A percentile compares a stretch with the other conserved stretches of the same genome.
These are phyloP conservation scores for Lathyrus sativus DNA, from an alignment of 306 rosid genomes.

Conservation along the genomic window DNA sequence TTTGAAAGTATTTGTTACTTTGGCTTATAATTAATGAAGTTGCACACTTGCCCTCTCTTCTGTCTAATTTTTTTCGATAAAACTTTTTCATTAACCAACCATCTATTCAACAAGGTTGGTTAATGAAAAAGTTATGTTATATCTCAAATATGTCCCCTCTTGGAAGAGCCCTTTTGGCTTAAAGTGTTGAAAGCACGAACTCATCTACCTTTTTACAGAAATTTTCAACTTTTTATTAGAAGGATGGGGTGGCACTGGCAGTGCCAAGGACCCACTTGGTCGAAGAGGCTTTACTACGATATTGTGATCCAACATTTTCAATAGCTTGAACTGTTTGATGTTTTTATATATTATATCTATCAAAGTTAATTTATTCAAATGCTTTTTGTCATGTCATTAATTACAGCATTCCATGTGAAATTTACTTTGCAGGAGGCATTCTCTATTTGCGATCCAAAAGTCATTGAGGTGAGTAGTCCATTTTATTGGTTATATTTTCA, in stretches of 20 bases:
- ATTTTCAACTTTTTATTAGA: neutral
- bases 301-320: neutral
- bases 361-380: neutral
- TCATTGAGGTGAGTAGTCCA: conserved; percentile 69
- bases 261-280: neutral
- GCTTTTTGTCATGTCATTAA: conserved; percentile 7
- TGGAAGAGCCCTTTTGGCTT: neutral
- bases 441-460: conserved; percentile 79
- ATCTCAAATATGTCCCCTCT: neutral
- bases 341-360: neutral
- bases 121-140: neutral
- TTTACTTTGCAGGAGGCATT: conserved; percentile 72
- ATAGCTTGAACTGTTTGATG: conserved; percentile 21
- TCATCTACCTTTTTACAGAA: neutral
- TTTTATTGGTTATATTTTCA: conserved; percentile 14
- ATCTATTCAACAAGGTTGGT: neutral
- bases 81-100: neutral
- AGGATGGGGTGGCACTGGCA: neutral
- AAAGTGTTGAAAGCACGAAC: neutral
- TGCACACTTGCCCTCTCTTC: conserved; percentile 2
- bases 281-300: neutral
- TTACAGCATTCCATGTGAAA: conserved; percentile 2
- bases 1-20: neutral
- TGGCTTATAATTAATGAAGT: conserved; percentile 25
- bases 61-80: neutral